Evolutionary conservation across 371 early-diverging fungal genomes (phyloP).

Genomic region (Lichtheimia ornata): DNA sequence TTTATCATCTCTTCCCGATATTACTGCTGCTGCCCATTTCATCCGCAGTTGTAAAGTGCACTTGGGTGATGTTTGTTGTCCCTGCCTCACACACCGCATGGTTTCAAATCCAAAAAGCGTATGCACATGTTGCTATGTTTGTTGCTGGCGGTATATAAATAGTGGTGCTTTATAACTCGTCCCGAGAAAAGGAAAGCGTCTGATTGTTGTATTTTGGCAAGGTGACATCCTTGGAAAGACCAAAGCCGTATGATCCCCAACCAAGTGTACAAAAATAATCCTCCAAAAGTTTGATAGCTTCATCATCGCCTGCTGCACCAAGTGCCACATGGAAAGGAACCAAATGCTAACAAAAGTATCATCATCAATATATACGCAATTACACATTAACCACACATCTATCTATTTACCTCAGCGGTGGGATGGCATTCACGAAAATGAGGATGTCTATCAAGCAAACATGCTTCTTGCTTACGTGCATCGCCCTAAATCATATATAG

Average conservation of each 20-base stretch:
- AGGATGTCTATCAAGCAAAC: constrained; percentile 19
- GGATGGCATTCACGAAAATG: constrained; percentile 29
- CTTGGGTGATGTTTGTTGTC: too few relatives aligned
- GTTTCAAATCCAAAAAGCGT: too few relatives aligned
- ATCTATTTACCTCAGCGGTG: constrained; percentile 23
- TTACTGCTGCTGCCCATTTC: too few relatives aligned
- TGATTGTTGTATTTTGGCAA: constrained; percentile 10
- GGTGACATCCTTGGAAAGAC: constrained; percentile 11
- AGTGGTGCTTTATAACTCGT: too few relatives aligned
- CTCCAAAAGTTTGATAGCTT: constrained; percentile 22
- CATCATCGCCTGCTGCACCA: constrained; percentile 30
- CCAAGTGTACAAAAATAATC: constrained; percentile 19
- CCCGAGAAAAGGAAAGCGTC: too few relatives aligned
- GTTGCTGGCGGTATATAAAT: too few relatives aligned
- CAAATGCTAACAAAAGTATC: constrained; percentile 15
- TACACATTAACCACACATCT: not conserved
- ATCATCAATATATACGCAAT: not conserved
- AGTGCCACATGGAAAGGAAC: constrained; percentile 34
- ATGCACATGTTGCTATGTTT: too few relatives aligned
- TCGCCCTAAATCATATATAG: constrained; percentile 14
- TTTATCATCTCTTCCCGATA: too few relatives aligned
- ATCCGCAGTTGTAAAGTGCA: too few relatives aligned
- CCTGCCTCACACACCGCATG: too few relatives aligned
- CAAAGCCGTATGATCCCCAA: constrained; percentile 28
- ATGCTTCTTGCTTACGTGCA: constrained; percentile 18